phyloP scores from a whole-genome alignment of 2,329 filamentous ascomycete species.

The Verticillium tricorpus region DNA sequence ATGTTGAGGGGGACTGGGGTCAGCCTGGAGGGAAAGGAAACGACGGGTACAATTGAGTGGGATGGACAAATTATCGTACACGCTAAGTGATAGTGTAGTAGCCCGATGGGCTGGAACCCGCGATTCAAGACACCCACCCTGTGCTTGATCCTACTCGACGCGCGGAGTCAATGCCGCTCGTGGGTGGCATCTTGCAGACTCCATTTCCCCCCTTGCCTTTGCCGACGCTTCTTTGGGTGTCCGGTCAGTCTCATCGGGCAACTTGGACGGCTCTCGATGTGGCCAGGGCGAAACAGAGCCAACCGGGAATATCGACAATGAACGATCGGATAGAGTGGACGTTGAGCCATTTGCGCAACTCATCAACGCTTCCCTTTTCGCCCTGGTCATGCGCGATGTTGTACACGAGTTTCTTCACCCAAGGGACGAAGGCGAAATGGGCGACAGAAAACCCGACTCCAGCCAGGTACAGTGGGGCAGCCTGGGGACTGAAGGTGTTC shows the following conservation, averaged over 20 bases:
- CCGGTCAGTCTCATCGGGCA: not conserved
- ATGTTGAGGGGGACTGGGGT: not conserved
- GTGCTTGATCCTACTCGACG: not conserved
- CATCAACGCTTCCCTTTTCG: conserved; percentile 7
- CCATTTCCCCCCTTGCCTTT: not conserved
- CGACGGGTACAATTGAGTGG: not conserved
- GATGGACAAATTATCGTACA: not conserved
- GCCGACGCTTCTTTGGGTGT: not conserved
- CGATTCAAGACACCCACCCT: not conserved
- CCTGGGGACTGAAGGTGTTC: conserved; percentile 7
- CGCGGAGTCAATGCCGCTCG: not conserved
- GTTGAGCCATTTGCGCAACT: conserved; percentile 21
- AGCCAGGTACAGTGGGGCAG: conserved; percentile 22
- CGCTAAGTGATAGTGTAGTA: not conserved
- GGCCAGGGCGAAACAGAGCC: conserved; percentile 23
- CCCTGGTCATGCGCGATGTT: conserved; percentile 18
- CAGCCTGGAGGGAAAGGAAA: not conserved
- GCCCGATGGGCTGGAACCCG: not conserved
- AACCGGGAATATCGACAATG: conserved; percentile 23
- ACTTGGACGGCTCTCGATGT: conserved; percentile 19
- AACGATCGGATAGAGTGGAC: conserved; percentile 21
- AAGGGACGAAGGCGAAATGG: conserved; percentile 26
- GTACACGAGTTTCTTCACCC: conserved; percentile 21
- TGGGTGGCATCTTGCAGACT: not conserved
- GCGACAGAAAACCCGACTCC: conserved; percentile 21